Conservation (phyloP, 1,284 basidiomycete species). For the Ustilago tritici region DNA sequence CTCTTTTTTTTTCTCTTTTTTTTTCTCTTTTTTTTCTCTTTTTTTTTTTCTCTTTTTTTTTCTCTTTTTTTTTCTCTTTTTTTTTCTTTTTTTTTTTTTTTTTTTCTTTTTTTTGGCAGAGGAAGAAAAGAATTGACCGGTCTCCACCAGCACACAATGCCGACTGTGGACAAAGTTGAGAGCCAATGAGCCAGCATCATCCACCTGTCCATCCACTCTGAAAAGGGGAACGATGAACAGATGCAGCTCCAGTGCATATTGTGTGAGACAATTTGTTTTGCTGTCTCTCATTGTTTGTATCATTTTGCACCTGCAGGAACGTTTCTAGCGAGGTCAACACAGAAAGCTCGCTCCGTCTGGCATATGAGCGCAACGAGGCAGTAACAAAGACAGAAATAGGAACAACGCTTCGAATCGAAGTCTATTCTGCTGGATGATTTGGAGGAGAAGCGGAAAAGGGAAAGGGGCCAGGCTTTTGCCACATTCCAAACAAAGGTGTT, state of each 20-base stretch:
- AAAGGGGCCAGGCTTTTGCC: not conserved
- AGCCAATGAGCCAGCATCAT: not conserved
- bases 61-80: too few species aligned
- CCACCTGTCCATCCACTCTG: too few species aligned
- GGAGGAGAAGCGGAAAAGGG: not conserved
- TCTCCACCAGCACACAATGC: not conserved
- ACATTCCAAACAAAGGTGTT: not conserved
- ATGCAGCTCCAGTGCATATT: not conserved
- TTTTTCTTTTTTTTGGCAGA: not conserved
- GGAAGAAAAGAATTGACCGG: not conserved
- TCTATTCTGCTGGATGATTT: not conserved
- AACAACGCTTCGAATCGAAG: not conserved
- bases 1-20: not conserved
- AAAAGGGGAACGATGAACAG: not conserved
- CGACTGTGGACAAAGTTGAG: not conserved
- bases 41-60: not conserved
- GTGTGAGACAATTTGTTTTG: not conserved
- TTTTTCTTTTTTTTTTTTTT: too few species aligned
- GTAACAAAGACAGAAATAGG: not conserved
- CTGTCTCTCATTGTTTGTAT: not conserved
- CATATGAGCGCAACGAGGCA: not conserved
- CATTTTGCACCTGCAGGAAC: not conserved
- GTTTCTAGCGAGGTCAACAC: too few species aligned
- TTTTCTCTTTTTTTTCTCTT: not conserved
- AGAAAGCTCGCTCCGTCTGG: conserved; percentile 4